Conservation (phyloP, 1,139 yeast species). For the Candida sp. region DNA sequence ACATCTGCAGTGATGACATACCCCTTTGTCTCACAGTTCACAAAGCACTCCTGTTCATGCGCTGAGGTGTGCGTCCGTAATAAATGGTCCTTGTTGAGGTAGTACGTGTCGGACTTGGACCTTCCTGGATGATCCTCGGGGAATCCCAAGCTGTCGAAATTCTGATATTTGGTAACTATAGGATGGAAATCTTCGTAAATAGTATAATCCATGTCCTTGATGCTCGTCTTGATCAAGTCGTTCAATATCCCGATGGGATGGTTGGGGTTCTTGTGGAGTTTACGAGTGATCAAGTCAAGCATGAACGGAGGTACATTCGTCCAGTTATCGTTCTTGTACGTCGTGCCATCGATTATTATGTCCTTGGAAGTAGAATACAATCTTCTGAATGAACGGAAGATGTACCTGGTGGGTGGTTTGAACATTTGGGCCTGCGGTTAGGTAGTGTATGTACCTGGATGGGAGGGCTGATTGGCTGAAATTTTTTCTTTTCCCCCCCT, state of each 20-base stretch:
- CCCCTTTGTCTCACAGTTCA: constrained; percentile 72
- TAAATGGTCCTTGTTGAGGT: constrained; percentile 71
- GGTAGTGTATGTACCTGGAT: neutral
- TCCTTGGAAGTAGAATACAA: constrained; percentile 24
- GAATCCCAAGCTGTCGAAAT: constrained; percentile 91
- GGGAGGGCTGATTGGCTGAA: neutral
- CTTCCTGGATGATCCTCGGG: constrained; percentile 95
- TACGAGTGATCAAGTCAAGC: constrained; percentile 67
- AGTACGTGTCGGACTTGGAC: constrained; percentile 91
- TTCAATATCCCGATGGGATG: constrained; percentile 94
- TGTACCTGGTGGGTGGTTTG: neutral
- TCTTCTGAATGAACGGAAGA: constrained; percentile 3
- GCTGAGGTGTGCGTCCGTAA: constrained; percentile 97
- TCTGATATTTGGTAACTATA: constrained; percentile 78
- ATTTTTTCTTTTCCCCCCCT: neutral
- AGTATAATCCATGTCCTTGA: constrained; percentile 73
- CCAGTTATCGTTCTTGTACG: constrained; percentile 72
- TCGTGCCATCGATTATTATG: constrained; percentile 51
- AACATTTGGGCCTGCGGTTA: constrained; percentile 1
- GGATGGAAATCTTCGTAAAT: constrained; percentile 85
- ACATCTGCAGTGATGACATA: constrained; percentile 96
- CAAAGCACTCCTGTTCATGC: constrained; percentile 89
- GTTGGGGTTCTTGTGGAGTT: constrained; percentile 70
- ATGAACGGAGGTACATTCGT: constrained; percentile 87
- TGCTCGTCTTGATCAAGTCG: constrained; percentile 69